phyloP scores from a whole-genome alignment of 2,329 filamentous ascomycete genomes.

The Colletotrichum coccodes region DNA sequence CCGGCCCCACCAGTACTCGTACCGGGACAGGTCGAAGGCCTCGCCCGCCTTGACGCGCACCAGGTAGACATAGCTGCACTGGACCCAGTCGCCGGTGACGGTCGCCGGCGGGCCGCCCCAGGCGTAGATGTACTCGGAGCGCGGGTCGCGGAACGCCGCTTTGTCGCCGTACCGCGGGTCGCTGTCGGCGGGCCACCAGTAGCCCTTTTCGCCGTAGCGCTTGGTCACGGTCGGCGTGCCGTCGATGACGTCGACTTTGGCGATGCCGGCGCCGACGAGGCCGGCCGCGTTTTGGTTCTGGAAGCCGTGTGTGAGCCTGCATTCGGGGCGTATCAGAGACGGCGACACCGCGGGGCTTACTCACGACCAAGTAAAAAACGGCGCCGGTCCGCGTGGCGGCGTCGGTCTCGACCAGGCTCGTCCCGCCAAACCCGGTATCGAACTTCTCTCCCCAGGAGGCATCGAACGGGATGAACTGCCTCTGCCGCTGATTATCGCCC shows the following conservation, averaged over 20 bases:
- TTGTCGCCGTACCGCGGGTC: conserved; percentile 50
- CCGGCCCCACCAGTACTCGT: conserved; percentile 54
- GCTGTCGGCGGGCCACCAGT: conserved; percentile 47
- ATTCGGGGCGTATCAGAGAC: neutral
- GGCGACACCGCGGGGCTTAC: neutral
- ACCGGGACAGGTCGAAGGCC: conserved; percentile 47
- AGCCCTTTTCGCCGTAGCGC: conserved; percentile 43
- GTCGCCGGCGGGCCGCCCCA: conserved; percentile 49
- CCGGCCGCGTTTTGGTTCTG: conserved; percentile 42
- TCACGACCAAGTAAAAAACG: conserved; percentile 49
- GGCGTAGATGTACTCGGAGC: conserved; percentile 50
- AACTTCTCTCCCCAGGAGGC: conserved; percentile 48
- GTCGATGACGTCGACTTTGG: conserved; percentile 45
- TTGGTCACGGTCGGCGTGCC: conserved; percentile 46
- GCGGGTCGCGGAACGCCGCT: conserved; percentile 47
- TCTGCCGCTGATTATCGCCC: conserved; percentile 45
- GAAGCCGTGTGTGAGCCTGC: too few relatives aligned
- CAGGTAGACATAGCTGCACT: conserved; percentile 46
- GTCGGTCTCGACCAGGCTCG: conserved; percentile 49
- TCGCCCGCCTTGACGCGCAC: conserved; percentile 45
- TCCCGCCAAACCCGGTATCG: conserved; percentile 49
- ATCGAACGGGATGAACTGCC: conserved; percentile 48
- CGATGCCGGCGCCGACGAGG: conserved; percentile 48
- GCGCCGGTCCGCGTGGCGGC: conserved; percentile 39
- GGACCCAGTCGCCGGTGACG: conserved; percentile 36